Evolutionary conservation across 352 stramenopile genomes (phyloP), one percentile per base, ranked within the genome.

Genomic region (Blastocystis sp.): DNA sequence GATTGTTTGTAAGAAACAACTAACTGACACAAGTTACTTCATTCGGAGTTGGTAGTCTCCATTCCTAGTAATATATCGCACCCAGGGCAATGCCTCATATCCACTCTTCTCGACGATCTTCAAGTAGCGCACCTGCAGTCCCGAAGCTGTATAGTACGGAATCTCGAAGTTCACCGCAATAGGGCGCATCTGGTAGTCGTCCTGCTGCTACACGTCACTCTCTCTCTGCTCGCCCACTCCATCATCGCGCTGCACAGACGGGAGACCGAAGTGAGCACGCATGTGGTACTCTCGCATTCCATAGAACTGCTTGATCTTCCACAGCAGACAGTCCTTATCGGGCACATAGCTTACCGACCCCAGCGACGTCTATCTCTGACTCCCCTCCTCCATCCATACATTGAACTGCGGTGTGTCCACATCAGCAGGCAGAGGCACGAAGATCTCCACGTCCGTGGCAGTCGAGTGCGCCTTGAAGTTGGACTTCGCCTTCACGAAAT

Each of bases 21-120:
- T 18, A 9, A 37, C n/a, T n/a, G n/a, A n/a, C n/a, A 63, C 29
- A 62, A 43, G 90, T 26, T 73, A 91, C 39, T 68, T 90, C 96
- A 99, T 99, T 91, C 97, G 93, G 79, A 99, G 91, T 92, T 98
- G 96, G 92, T 99, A 99, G 91, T 99, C 95, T 47, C 97, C 97
- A 91, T 98, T 98, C 90, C 97, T 96, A 90, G 97, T 99, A 92
- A 99, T 99, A 93, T 99, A 99, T 68, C 95, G 93, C 73, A 99
- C 97, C 97, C 97, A 99, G 75, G 96, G 97, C 77, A 99, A 92
- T 62, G 97, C 96, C 91, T 98, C 95, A 93, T 99, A 99, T 43
- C 97, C 97, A 91, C 94, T 98, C 92, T 98, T 98, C 93, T 99
- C 97, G 91, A 99, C 98, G 91, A 99, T 99, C 93, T 99, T 99